Evolutionary conservation across 768 basidiomycete species (phyloP).

Genomic region (Russula virescens): DNA sequence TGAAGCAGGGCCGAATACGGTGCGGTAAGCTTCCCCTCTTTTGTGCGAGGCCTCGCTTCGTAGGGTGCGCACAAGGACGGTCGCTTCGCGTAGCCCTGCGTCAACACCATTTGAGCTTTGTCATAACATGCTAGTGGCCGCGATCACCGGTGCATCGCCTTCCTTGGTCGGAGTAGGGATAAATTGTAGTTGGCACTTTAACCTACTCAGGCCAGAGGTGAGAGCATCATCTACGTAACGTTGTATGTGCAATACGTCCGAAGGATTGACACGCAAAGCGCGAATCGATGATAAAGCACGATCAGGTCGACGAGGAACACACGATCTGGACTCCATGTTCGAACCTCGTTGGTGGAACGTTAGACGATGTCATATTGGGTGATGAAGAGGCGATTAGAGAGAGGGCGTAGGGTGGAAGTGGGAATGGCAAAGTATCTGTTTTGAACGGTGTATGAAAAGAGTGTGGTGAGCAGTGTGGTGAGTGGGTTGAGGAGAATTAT

Average conservation of each 20-base stretch:
- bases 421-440: conserved; percentile 24
- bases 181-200: conserved; percentile 8
- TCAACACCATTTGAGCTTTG: neutral
- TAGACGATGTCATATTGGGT: conserved; percentile 19
- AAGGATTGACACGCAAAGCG: conserved; percentile 41
- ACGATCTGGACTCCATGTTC: conserved; percentile 17
- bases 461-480: conserved; percentile 39
- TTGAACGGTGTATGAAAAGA: conserved; percentile 28
- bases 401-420: conserved; percentile 29
- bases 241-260: conserved; percentile 48
- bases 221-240: conserved; percentile 58
- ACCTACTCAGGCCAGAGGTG: conserved; percentile 39
- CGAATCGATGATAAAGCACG: conserved; percentile 53
- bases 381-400: conserved; percentile 29
- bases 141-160: conserved; percentile 12
- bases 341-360: conserved; percentile 29
- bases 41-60: conserved; percentile 1
- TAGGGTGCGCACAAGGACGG: neutral
- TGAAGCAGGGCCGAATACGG: conserved; percentile 9
- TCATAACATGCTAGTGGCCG: conserved; percentile 2
- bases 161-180: conserved; percentile 7
- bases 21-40: conserved; percentile 1
- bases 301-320: conserved; percentile 48
- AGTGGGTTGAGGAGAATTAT: conserved; percentile 59
- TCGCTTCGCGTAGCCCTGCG: conserved; percentile 10